phyloP scores from a whole-genome alignment of 371 early-diverging fungal species.

The Nematocida minor region DNA sequence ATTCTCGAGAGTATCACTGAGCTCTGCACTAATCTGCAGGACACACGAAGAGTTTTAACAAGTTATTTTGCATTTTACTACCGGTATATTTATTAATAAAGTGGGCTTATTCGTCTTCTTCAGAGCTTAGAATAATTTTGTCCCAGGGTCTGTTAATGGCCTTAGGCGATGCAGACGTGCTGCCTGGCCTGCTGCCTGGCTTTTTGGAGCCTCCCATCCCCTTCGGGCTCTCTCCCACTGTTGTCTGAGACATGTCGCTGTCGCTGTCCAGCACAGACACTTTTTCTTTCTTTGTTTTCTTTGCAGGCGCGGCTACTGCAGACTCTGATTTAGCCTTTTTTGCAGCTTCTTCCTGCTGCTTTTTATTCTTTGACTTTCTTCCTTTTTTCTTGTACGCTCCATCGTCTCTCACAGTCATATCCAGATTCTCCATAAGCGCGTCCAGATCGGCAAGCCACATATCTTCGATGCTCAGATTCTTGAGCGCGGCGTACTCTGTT shows the following conservation, averaged over 20 bases:
- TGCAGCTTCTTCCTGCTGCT: background rate
- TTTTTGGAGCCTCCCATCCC: background rate
- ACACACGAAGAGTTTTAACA: no score
- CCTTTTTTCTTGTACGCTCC: background rate
- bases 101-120: background rate
- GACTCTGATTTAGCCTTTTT: background rate
- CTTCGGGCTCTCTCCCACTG: background rate
- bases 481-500: slow-evolving; percentile 70
- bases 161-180: background rate
- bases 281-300: background rate
- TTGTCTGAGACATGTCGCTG: background rate
- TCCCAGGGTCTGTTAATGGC: background rate
- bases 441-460: slow-evolving; percentile 82
- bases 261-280: slow-evolving; percentile 3
- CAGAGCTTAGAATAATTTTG: background rate
- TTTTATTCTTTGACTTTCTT: background rate
- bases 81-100: no score
- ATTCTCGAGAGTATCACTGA: no score
- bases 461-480: slow-evolving; percentile 70
- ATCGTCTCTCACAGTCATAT: background rate
- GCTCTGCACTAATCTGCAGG: no score
- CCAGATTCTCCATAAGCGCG: slow-evolving; percentile 31
- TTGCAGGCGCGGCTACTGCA: background rate
- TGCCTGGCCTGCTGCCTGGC: background rate
- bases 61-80: no score